phyloP scores from a whole-genome alignment of 1,284 basidiomycete species.

The Takashimella koratensis region DNA sequence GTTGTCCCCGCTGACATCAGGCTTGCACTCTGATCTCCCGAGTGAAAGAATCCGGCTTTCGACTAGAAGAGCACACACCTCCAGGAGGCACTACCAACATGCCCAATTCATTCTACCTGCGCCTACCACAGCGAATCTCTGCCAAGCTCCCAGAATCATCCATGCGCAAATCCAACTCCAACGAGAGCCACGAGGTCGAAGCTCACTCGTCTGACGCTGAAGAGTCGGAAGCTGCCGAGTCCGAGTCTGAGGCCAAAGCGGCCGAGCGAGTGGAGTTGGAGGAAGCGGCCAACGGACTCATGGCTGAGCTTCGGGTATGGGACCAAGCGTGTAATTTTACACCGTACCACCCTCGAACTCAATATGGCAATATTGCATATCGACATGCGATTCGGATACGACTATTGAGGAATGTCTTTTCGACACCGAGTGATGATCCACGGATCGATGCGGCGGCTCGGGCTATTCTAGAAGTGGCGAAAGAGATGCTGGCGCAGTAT shows the following conservation, averaged over 20 bases:
- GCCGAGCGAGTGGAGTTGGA: conserved; percentile 21
- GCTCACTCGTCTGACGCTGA: background rate
- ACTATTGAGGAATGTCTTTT: conserved; percentile 38
- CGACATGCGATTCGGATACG: conserved; percentile 40
- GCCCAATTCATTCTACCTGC: conserved; percentile 10
- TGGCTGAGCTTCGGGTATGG: conserved; percentile 41
- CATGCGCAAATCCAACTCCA: background rate
- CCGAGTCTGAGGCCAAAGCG: conserved; percentile 1
- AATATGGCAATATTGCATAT: conserved; percentile 43
- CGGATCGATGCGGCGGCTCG: conserved; percentile 30
- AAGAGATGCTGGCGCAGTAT: conserved; percentile 38
- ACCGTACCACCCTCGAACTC: conserved; percentile 38
- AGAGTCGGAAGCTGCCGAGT: conserved; percentile 1
- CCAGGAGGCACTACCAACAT: conserved; percentile 11
- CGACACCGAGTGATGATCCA: conserved; percentile 29
- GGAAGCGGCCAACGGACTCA: conserved; percentile 30
- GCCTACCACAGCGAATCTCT: conserved; percentile 14
- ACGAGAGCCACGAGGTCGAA: background rate
- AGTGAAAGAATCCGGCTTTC: conserved; percentile 15
- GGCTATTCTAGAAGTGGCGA: conserved; percentile 42
- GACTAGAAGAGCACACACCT: conserved; percentile 15
- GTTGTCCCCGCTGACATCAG: conserved; percentile 6
- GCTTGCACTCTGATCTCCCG: conserved; percentile 31
- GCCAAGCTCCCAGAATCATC: conserved; percentile 13
- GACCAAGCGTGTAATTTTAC: conserved; percentile 40